These are phyloP conservation scores for Sporisorium sorghi DNA, from an alignment of 1,284 basidiomycete genomes.

Conservation along the genomic window DNA sequence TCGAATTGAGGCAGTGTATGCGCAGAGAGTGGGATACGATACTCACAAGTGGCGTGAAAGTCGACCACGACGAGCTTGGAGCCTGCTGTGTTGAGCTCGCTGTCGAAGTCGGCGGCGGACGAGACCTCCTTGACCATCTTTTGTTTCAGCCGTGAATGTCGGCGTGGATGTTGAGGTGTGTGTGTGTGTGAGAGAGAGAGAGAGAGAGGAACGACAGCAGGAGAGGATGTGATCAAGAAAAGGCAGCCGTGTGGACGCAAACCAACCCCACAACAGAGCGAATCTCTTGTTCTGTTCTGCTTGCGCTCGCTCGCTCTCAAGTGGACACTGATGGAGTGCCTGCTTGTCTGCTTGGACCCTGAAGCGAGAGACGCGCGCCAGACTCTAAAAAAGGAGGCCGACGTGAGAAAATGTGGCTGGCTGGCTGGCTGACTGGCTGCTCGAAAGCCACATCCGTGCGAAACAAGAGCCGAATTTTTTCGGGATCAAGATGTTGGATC, in stretches of 20 bases:
- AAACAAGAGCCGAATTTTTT: neutral
- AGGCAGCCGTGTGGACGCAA: neutral
- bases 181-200: too few species aligned
- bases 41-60: slow-evolving; percentile 54
- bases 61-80: slow-evolving; percentile 53
- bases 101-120: slow-evolving; percentile 44
- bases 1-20: neutral
- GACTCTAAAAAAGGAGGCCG: slow-evolving; percentile 19
- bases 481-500: neutral
- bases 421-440: neutral
- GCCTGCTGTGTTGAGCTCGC: slow-evolving; percentile 39
- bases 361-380: too few species aligned
- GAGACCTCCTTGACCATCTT: slow-evolving; percentile 50
- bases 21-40: neutral
- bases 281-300: too few species aligned
- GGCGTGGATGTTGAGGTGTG: too few species aligned
- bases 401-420: slow-evolving; percentile 23
- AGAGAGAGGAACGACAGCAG: neutral
- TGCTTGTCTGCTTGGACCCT: too few species aligned
- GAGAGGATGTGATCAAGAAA: neutral
- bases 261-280: too few species aligned
- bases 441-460: neutral
- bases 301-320: slow-evolving; percentile 12
- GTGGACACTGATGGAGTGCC: too few species aligned
- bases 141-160: slow-evolving; percentile 12